Conservation (phyloP, 768 basidiomycete genomes). For the Crassisporium funariophilum region DNA sequence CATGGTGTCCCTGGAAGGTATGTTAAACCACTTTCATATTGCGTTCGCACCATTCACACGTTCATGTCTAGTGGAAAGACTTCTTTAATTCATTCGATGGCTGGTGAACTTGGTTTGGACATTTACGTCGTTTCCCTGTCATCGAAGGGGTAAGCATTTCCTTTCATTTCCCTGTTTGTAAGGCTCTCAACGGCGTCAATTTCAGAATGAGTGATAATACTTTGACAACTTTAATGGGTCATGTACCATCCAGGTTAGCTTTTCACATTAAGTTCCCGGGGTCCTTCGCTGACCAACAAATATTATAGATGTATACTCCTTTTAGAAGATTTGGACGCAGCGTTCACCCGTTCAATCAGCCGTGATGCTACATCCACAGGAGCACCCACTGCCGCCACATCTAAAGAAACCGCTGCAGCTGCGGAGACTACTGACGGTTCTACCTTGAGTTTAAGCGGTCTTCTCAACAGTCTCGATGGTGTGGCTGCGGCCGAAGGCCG, state of each 20-base stretch:
- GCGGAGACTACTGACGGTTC: slow-evolving; percentile 69
- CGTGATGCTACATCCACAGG: slow-evolving; percentile 83
- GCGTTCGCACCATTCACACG: slow-evolving; percentile 2
- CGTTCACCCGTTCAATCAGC: slow-evolving; percentile 85
- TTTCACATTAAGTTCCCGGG: not conserved
- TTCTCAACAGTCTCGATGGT: slow-evolving; percentile 85
- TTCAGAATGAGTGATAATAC: slow-evolving; percentile 89
- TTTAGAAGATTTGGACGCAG: slow-evolving; percentile 92
- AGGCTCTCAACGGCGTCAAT: slow-evolving; percentile 13
- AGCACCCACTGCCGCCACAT: slow-evolving; percentile 53
- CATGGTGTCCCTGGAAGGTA: slow-evolving; percentile 88
- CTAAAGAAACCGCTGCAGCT: slow-evolving; percentile 38
- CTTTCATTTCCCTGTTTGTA: not conserved
- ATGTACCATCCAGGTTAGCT: slow-evolving; percentile 76
- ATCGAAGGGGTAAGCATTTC: slow-evolving; percentile 69
- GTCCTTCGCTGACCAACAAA: not conserved
- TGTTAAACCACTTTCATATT: slow-evolving; percentile 16
- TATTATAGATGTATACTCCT: slow-evolving; percentile 84
- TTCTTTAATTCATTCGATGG: slow-evolving; percentile 81
- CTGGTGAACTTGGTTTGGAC: slow-evolving; percentile 83
- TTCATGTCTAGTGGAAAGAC: slow-evolving; percentile 69
- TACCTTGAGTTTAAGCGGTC: slow-evolving; percentile 81
- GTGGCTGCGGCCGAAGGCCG: slow-evolving; percentile 86
- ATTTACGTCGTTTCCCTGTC: slow-evolving; percentile 91
- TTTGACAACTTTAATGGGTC: slow-evolving; percentile 83